Conservation (phyloP, 306 rosid species). For the Nissolia schottii region DNA sequence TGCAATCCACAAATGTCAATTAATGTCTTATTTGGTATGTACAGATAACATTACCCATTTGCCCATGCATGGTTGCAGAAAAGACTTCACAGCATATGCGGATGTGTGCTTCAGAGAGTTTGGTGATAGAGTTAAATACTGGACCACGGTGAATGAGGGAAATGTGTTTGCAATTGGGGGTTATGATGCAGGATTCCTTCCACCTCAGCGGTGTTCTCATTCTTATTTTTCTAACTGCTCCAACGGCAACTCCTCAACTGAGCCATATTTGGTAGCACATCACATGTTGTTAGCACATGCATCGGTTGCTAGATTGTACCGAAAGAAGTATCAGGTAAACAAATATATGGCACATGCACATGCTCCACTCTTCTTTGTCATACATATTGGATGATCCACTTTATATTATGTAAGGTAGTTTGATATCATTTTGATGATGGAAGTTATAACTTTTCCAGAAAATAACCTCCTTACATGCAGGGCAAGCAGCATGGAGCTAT, state of each 20-base stretch:
- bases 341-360: not conserved
- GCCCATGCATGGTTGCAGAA: slow-evolving; percentile 6
- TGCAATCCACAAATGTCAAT: too few relatives aligned
- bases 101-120: slow-evolving; percentile 39
- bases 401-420: too few relatives aligned
- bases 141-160: slow-evolving; percentile 39
- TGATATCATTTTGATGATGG: not conserved
- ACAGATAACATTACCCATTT: too few relatives aligned
- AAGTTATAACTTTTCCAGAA: not conserved
- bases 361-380: not conserved
- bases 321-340: slow-evolving; percentile 19
- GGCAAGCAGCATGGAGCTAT: slow-evolving; percentile 48
- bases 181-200: not conserved
- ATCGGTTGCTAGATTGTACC: slow-evolving; percentile 21
- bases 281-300: slow-evolving; percentile 26
- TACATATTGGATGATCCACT: not conserved
- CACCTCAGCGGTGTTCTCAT: slow-evolving; percentile 28
- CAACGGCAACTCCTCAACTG: slow-evolving; percentile 26
- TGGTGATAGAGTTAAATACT: slow-evolving; percentile 39
- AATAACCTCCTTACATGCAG: slow-evolving; percentile 26
- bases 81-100: slow-evolving; percentile 30
- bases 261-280: slow-evolving; percentile 26
- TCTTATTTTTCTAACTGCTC: slow-evolving; percentile 1
- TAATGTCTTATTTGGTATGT: too few relatives aligned
- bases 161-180: not conserved